Evolutionary conservation across 257 asterid genomes (phyloP), one percentile per base, ranked within the genome.

Genomic region (Ajuga chamaepitys): DNA sequence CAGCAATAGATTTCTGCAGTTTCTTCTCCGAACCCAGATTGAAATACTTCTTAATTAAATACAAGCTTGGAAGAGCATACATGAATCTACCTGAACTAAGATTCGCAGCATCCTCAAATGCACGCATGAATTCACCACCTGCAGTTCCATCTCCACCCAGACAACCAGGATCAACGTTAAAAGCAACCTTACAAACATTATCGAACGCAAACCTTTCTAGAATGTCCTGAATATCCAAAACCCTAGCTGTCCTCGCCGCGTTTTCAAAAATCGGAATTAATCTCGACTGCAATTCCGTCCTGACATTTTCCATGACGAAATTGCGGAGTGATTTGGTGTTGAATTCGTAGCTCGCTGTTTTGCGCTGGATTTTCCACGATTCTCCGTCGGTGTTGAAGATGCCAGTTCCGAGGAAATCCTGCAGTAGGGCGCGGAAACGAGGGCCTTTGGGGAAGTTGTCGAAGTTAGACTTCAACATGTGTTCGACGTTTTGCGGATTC

Each of bases 311-410:
- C 80, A 87, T 76, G 1, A 72, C 91, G 57, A 93, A 93, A 46
- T 80, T 86, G 3, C 97, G 73, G 22, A 93, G 86, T 44, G 98
- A 93, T 67, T 73, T 85, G 10, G 98, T 93, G 67, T 81, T 93
- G 73, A 93, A 93, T 70, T 93, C 97, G 20, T 87, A 83, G 17
- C 97, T 93, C 21, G 98, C 97, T 0, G 95, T 85, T 53, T 93
- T 89, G 0, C 98, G 66, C 78, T 93, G 97, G 13, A 75, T 72
- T 54, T 34, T 87, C 97, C 98, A 93, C 16, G 58, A 18, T 12
- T 85, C 85, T 0, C 83, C 89, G 22, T 93, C 97, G 12, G 81
- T 62, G 74, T 87, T 93, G 80, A 93, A 93, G 30, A 93, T 89
- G 0, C 97, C 98, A 4, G 61, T 68, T 0, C 98, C 98, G 0